phyloP scores from a whole-genome alignment of 2,329 filamentous ascomycete species.

The Diatrype stigma region DNA sequence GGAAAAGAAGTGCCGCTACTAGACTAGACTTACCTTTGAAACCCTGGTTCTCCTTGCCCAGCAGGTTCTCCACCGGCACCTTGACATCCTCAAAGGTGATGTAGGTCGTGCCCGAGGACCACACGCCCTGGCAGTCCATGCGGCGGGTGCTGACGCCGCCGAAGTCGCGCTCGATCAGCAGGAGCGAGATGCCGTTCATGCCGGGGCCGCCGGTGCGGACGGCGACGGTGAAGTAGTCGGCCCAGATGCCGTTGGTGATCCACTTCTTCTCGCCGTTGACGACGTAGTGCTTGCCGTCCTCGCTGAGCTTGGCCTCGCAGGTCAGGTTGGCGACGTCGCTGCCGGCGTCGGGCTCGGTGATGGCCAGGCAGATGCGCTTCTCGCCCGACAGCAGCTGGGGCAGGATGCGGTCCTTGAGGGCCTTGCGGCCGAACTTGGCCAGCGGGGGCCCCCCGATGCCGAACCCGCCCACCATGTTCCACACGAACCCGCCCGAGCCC shows the following conservation, averaged over 20 bases:
- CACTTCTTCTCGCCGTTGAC: slow-evolving; percentile 99
- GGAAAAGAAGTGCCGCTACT: neutral
- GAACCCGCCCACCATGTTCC: slow-evolving; percentile 96
- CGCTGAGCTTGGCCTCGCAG: slow-evolving; percentile 90
- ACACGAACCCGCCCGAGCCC: slow-evolving; percentile 89
- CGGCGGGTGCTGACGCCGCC: slow-evolving; percentile 87
- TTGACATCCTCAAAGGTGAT: slow-evolving; percentile 99
- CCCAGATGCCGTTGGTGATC: slow-evolving; percentile 98
- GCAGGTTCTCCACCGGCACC: slow-evolving; percentile 96
- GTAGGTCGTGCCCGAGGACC: slow-evolving; percentile 92
- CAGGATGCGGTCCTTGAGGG: slow-evolving; percentile 79
- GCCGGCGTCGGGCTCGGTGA: slow-evolving; percentile 94
- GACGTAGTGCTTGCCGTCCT: slow-evolving; percentile 98
- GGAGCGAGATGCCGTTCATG: slow-evolving; percentile 87
- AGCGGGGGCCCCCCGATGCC: slow-evolving; percentile 91
- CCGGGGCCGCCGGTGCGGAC: slow-evolving; percentile 84
- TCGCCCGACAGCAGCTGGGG: slow-evolving; percentile 86
- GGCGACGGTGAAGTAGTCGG: slow-evolving; percentile 95
- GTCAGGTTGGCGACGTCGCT: slow-evolving; percentile 93
- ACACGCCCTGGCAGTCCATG: slow-evolving; percentile 99
- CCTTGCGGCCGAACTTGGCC: slow-evolving; percentile 85
- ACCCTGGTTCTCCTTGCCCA: slow-evolving; percentile 96
- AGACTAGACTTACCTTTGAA: slow-evolving; percentile 75
- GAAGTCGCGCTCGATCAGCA: slow-evolving; percentile 82
- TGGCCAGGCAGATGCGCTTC: slow-evolving; percentile 95